phyloP scores from a whole-genome alignment of 345 rosid species.

The Moringa oleifera region DNA sequence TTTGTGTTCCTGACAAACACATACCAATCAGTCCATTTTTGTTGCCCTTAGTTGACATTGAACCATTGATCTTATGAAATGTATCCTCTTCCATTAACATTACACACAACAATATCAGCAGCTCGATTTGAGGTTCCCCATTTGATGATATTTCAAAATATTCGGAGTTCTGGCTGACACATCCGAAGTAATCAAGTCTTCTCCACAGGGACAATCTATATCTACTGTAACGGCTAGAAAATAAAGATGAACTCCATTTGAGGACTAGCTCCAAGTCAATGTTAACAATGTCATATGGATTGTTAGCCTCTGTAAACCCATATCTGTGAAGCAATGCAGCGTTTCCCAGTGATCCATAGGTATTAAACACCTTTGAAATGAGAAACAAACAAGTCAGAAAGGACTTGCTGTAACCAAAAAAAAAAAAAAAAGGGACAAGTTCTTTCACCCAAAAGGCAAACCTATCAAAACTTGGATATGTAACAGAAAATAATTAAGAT shows the following conservation, averaged over 20 bases:
- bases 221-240: conserved; percentile 55
- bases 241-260: conserved; percentile 55
- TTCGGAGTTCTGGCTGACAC: conserved; percentile 59
- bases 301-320: conserved; percentile 78
- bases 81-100: conserved; percentile 51
- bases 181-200: conserved; percentile 52
- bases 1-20: conserved; percentile 32
- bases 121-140: conserved; percentile 79
- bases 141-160: conserved; percentile 69
- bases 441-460: too few relatives aligned
- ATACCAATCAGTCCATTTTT: conserved; percentile 22
- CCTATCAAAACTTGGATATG: too few relatives aligned
- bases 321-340: conserved; percentile 93
- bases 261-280: conserved; percentile 77
- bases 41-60: conserved; percentile 28
- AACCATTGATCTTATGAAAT: conserved; percentile 42
- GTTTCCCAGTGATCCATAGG: conserved; percentile 75
- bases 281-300: conserved; percentile 69
- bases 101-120: conserved; percentile 49
- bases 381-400: not conserved
- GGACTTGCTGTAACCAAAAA: too few relatives aligned
- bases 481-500: too few relatives aligned
- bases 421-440: too few relatives aligned
- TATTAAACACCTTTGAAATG: conserved; percentile 73
- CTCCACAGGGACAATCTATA: conserved; percentile 69